Evolutionary conservation across 1,139 yeast genomes (phyloP), one percentile per base, ranked within the genome.

Genomic region (Scheffersomyces quercinus): DNA sequence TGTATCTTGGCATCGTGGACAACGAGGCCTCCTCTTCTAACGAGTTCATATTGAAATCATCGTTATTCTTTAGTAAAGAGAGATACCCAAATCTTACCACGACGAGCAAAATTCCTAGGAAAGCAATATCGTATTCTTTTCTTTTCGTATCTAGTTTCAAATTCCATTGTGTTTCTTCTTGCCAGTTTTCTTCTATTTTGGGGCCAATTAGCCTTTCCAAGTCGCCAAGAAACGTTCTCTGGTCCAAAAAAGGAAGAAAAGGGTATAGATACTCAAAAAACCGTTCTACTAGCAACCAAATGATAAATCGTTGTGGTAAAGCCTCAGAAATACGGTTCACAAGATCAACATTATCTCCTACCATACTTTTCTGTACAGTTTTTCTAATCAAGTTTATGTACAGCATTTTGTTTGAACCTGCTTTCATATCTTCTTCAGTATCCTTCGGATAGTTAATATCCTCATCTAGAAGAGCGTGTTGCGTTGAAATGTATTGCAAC

Each of bases 231-330:
- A 56, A 52, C n/a, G 54, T 54, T 24, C 32, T 29, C 39, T 56
- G 54, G 40, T 56, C 60, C 28, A 56, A 39, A 15, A 52, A 48
- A 1, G 60, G 59, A 39, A 50, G 45, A 34, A 51, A 51, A 4
- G 55, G 54, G 38, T 55, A 55, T 3, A 52, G 51, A 12, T 50
- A 47, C 26, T 43, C 39, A 35, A 56, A 56, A 36, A 53, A 56
- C 5, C 59, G 46, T 35, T 52, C 56, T 3, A 55, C 41, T 24
- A 55, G 45, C 31, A 49, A 37, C 60, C 59, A 55, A 6, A 55
- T 36, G 12, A 51, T 57, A 33, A 48, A 48, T 9, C 43, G 41
- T 8, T 39, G 32, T 8, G 59, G 60, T 12, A 56, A 37, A 5
- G 48, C 51, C 12, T 31, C 34, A 11, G 34, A 5, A 13, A 31